These are phyloP conservation scores for Warburgia ugandensis DNA, from an alignment of 164 flowering plant genomes.

Conservation along the genomic window DNA sequence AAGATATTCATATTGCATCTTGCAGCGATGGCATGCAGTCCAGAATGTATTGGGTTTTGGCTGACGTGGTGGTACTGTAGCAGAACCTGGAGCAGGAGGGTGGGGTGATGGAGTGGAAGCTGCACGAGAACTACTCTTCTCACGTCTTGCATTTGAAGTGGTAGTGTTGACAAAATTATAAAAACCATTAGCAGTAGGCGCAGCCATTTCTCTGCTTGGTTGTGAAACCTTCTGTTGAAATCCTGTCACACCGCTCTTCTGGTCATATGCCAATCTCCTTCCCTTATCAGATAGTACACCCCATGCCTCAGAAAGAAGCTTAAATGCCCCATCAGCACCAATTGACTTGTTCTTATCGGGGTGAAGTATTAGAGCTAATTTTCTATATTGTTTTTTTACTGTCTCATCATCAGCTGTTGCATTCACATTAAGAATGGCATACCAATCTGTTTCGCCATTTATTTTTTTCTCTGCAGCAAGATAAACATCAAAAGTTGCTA, in stretches of 20 bases:
- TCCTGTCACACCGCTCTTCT: slow-evolving; percentile 33
- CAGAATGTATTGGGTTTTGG: slow-evolving; percentile 51
- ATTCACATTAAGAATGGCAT: slow-evolving; percentile 63
- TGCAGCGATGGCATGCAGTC: slow-evolving; percentile 70
- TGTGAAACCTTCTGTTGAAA: slow-evolving; percentile 27
- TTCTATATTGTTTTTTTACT: slow-evolving; percentile 68
- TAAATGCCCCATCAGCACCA: slow-evolving; percentile 95
- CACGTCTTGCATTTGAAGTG: slow-evolving; percentile 22
- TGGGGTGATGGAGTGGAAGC: not conserved
- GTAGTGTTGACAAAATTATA: slow-evolving; percentile 35
- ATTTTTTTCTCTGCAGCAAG: slow-evolving; percentile 54
- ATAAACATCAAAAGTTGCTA: slow-evolving; percentile 58
- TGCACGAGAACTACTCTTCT: slow-evolving; percentile 23
- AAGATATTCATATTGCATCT: slow-evolving; percentile 74
- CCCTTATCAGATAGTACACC: slow-evolving; percentile 68
- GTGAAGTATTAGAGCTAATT: slow-evolving; percentile 79
- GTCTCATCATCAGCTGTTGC: slow-evolving; percentile 68
- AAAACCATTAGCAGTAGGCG: slow-evolving; percentile 43
- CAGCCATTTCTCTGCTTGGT: slow-evolving; percentile 24
- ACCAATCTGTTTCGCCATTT: slow-evolving; percentile 71
- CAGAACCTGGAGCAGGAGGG: slow-evolving; percentile 18
- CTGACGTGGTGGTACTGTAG: slow-evolving; percentile 27
- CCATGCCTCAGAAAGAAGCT: slow-evolving; percentile 83
- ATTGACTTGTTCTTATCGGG: slow-evolving; percentile 91
- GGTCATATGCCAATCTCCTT: slow-evolving; percentile 56